These are phyloP conservation scores for Trichophyton simii DNA, from an alignment of 2,329 filamentous ascomycete species.

Conservation along the genomic window DNA sequence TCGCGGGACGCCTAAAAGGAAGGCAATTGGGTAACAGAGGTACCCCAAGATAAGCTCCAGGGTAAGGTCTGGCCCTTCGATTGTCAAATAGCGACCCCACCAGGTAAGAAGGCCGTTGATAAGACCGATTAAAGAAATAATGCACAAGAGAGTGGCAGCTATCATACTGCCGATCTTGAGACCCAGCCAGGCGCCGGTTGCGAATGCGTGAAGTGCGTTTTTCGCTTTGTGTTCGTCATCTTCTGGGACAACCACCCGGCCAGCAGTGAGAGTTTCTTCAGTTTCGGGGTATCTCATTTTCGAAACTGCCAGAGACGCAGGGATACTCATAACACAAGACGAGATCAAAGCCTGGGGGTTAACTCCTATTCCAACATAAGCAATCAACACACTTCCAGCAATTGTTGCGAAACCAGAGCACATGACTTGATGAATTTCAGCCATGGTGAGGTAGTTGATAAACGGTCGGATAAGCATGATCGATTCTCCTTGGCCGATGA, in stretches of 20 bases:
- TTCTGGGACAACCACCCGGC: constrained; percentile 67
- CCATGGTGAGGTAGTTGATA: constrained; percentile 69
- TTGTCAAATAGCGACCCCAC: constrained; percentile 70
- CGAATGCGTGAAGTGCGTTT: constrained; percentile 74
- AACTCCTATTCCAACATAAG: constrained; percentile 72
- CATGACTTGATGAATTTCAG: constrained; percentile 88
- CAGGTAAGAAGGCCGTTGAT: constrained; percentile 67
- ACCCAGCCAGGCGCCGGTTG: constrained; percentile 73
- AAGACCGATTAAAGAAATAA: constrained; percentile 63
- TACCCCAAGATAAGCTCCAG: constrained; percentile 67
- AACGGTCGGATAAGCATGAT: constrained; percentile 86
- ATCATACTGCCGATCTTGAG: constrained; percentile 82
- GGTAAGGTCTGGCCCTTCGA: constrained; percentile 56
- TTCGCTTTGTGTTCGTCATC: constrained; percentile 58
- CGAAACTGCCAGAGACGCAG: constrained; percentile 74
- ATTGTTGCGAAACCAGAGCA: constrained; percentile 87
- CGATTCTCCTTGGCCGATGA: constrained; percentile 88
- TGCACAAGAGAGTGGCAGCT: constrained; percentile 63
- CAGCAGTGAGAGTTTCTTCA: constrained; percentile 73
- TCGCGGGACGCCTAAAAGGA: constrained; percentile 66
- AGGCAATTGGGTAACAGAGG: constrained; percentile 63
- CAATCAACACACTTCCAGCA: constrained; percentile 72
- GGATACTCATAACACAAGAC: constrained; percentile 91
- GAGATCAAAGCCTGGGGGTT: constrained; percentile 78
- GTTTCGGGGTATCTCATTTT: constrained; percentile 84